Base-by-base conservation (phyloP, 2,329 filamentous ascomycete genomes). In the Cytospora chrysosperma region DNA sequence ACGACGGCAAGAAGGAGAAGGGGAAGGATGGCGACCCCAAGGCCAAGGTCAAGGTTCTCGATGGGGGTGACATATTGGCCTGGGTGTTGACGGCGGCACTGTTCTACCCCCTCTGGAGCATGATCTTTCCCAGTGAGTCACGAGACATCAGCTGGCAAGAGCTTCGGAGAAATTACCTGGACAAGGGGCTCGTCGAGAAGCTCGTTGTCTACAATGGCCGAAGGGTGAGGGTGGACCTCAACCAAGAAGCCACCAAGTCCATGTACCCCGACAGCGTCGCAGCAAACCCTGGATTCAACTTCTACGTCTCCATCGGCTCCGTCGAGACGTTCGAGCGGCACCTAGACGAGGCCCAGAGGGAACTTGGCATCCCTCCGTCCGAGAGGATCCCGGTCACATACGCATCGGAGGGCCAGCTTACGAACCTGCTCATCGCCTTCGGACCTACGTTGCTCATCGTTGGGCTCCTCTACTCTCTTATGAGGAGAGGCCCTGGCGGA, bases 131-230 rank as follows among this genome's bases (percentile, higher is more conserved):
- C 26, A 70, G 72, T 56, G 79, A 82, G 67, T 73, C 73, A 13
- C 74, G 87, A 72, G 94, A 99, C 74, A 97, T 99, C 64, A 98
- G 95, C 61, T 99, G 93, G 92, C 93, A 99, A 78, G 95, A 99
- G 78, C 92, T 99, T 78, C 84, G 91, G 67, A 93, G 87, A 70
- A 95, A 92, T 34, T 98, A 97, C 82, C 82, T 99, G 65, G 93
- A 97, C 78, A 97, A 96, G 81, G 95, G 95, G 9, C 83, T 99
- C 27, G 93, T 99, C 24, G 91, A 97, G 78, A 97, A 93, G 80
- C 84, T 99, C 21, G 88, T 96, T 37, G 85, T 97, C 58, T 88
- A 93, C 70, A 85, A 88, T 67, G 88, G 86, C 70, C 53, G 37
- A 28, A 86, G 85, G 66, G 95, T 98, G 53, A 67, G 69, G 28